Evolutionary conservation across 23 red algal genomes (phyloP), one percentile per base, ranked within the genome.

Genomic region (Agarophyton chilense): DNA sequence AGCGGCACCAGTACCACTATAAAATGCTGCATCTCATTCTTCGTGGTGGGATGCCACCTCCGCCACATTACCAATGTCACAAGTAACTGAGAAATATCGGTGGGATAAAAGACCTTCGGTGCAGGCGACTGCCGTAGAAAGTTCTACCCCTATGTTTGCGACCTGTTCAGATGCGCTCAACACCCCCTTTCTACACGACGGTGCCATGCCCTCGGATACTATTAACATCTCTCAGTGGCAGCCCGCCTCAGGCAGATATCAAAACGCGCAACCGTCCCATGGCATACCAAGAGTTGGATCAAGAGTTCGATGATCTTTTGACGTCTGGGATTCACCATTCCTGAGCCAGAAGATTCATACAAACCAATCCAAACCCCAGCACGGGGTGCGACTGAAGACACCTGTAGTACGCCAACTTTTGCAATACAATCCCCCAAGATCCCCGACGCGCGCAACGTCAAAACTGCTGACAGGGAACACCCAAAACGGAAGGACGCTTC

Each of bases 51-150:
- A 93, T 65, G 79, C 66, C 25, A 85, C 79, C 13, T 13, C 31
- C n/a, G n/a, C n/a, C n/a, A 43, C 63, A 26, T 41, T 63, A 46
- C 47, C 87, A 65, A 52, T 50, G 24, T 50, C 38, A 25, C 55
- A 58, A 28, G 88, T 51, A 0, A 54, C 76, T 4, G 86, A 86
- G 76, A 85, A 88, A 26, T 96, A 89, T 38, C 78, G 94, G 1
- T 96, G 94, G 94, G 94, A 96, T 72, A 70, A 93, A 66, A 96
- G 89, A 32, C 94, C 90, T 1, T 24, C 66, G 18, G 54, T 81
- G 28, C 72, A 82, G 39, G 35, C 42, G 12, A 56, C 65, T 22
- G 36, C 50, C 6, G 56, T 53, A 42, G 21, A 43, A 22, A 46
- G 77, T n/a, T 16, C 49, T 6, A 81, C 91, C 2, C 71, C 68